Evolutionary conservation across 1,284 basidiomycete species (phyloP), one percentile per base, ranked within the genome.

Genomic region (Cryptococcus sp.): DNA sequence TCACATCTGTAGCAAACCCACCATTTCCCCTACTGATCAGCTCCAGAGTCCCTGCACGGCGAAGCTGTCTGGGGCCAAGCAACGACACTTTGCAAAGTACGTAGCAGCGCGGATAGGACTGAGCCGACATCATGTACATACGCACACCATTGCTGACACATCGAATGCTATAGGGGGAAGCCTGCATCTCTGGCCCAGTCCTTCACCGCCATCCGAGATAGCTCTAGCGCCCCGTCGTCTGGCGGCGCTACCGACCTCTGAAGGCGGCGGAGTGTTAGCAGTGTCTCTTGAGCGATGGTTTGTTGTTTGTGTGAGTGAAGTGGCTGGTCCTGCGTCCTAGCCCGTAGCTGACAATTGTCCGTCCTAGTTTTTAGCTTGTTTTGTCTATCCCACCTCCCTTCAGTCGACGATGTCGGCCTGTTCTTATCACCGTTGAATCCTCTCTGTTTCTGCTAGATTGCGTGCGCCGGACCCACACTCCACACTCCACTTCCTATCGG

Each of bases 31-130:
- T 6, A 95, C 93, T 9, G 93, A 97, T 76, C 89, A 88, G 69
- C 81, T 96, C 76, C 85, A 95, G 82, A 94, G 91, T 4, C 93
- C 93, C 1, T 86, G 85, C 73, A 88, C 91, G 5, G 87, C 91
- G 78, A 96, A 95, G 77, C 83, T 96, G 53, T 86, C 81, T 52
- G 87, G 87, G 20, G 87, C 87, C 3, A 93, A 87, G 82, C 91
- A 93, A 82, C 91, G 91, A 77, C 89, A 91, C 67, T 96, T 94
- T 70, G 80, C 78, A 52, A 94, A 90, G 92, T 56, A 21, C 12
- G 33, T 23, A 38, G 18, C 39, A 12, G 35, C 21, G 23, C 18
- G 12, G 38, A 18, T 23, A 8, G 18, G 6, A 18, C 23, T 36
- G 2, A n/a, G n/a, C n/a, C n/a, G n/a, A n/a, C n/a, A n/a, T n/a